These are phyloP conservation scores for Gloeostereum incarnatum DNA, from an alignment of 768 basidiomycete genomes.

Conservation along the genomic window DNA sequence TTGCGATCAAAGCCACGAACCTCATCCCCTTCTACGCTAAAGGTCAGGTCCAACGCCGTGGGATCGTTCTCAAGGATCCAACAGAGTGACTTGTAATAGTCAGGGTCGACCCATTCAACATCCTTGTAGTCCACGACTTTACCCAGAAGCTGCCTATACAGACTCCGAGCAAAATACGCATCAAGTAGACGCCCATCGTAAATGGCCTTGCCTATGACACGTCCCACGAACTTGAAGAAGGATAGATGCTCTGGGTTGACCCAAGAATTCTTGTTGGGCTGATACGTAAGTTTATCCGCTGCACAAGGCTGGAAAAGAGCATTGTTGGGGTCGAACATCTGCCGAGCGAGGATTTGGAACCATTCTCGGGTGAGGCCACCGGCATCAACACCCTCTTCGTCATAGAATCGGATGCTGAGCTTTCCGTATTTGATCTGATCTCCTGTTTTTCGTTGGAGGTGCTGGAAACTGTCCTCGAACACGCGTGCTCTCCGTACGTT, in stretches of 20 bases:
- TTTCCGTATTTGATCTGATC: slow-evolving; percentile 99
- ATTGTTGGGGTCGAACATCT: slow-evolving; percentile 99
- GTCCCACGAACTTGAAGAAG: slow-evolving; percentile 98
- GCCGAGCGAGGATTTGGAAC: slow-evolving; percentile 96
- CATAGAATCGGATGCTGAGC: slow-evolving; percentile 90
- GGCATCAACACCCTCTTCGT: slow-evolving; percentile 97
- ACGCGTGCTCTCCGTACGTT: slow-evolving; percentile 87
- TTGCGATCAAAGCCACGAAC: no score
- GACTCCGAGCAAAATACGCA: slow-evolving; percentile 94
- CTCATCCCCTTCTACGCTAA: slow-evolving; percentile 95
- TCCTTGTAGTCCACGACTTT: slow-evolving; percentile 94
- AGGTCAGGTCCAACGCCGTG: slow-evolving; percentile 76
- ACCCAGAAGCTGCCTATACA: slow-evolving; percentile 91
- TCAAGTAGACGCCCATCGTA: slow-evolving; percentile 94
- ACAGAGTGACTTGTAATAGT: slow-evolving; percentile 95
- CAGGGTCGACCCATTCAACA: slow-evolving; percentile 96
- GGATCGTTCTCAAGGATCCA: slow-evolving; percentile 99
- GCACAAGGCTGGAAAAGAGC: slow-evolving; percentile 98
- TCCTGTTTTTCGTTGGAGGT: slow-evolving; percentile 81
- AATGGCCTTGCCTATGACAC: slow-evolving; percentile 96
- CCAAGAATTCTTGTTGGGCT: slow-evolving; percentile 89
- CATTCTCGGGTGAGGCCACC: slow-evolving; percentile 97
- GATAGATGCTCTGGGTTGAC: slow-evolving; percentile 93
- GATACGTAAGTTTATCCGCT: slow-evolving; percentile 90
- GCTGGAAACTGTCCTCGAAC: slow-evolving; percentile 96